These are phyloP conservation scores for Digitaria exilis DNA, from an alignment of 202 grass and related monocot species.

Conservation along the genomic window DNA sequence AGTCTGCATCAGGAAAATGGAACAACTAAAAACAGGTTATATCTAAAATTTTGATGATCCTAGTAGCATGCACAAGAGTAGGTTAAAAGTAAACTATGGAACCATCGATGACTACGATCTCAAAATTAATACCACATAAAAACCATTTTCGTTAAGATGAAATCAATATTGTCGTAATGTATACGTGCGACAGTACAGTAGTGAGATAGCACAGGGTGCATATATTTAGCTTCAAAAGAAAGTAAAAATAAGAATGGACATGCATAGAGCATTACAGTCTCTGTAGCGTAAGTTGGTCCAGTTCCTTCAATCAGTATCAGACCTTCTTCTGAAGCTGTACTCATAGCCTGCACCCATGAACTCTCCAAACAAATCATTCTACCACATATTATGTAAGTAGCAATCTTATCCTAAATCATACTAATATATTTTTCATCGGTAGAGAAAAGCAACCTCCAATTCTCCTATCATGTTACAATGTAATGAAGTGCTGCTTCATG, in stretches of 20 bases:
- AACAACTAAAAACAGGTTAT: background rate
- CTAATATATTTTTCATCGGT: background rate
- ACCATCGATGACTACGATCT: background rate
- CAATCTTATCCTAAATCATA: background rate
- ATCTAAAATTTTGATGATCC: slow-evolving; percentile 11
- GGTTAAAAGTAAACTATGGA: slow-evolving; percentile 8
- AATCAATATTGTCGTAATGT: background rate
- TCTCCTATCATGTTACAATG: background rate
- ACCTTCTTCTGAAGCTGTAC: slow-evolving; percentile 73
- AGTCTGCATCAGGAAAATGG: slow-evolving; percentile 52
- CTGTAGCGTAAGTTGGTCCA: slow-evolving; percentile 94
- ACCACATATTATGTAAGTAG: background rate
- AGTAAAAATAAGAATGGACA: slow-evolving; percentile 10
- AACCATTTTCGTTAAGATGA: slow-evolving; percentile 8
- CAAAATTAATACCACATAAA: background rate
- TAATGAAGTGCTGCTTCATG: slow-evolving; percentile 2
- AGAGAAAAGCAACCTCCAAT: background rate
- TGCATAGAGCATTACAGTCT: slow-evolving; percentile 59
- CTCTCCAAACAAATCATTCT: background rate
- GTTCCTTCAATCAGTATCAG: slow-evolving; percentile 92
- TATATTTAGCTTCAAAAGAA: slow-evolving; percentile 2
- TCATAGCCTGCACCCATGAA: slow-evolving; percentile 66
- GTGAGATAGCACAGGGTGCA: background rate
- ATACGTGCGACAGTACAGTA: background rate
- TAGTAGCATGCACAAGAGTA: slow-evolving; percentile 4